phyloP scores from a whole-genome alignment of 148 eudicot genomes.

The Rhododendron molle region DNA sequence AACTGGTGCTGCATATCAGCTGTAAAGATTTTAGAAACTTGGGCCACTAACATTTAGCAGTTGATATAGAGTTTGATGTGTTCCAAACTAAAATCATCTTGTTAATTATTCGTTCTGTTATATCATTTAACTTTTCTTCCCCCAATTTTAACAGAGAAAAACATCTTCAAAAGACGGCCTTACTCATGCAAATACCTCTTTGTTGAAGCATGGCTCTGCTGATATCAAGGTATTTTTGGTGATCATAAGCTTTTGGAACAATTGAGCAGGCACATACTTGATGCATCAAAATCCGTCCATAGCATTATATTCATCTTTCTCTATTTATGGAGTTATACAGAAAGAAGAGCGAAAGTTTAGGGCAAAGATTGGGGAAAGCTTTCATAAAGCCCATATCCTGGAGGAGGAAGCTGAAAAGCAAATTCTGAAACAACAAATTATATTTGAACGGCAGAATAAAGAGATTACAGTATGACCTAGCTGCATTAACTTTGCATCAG shows the following conservation, averaged over 20 bases:
- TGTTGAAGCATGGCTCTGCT: constrained; percentile 33
- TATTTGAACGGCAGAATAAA: constrained; percentile 65
- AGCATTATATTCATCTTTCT: constrained; percentile 6
- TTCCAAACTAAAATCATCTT: not conserved
- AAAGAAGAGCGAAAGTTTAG: constrained; percentile 31
- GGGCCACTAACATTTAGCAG: constrained; percentile 1
- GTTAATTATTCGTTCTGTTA: not conserved
- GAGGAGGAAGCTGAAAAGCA: constrained; percentile 54
- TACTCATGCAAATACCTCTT: constrained; percentile 41
- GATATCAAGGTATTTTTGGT: constrained; percentile 37
- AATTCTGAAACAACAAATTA: constrained; percentile 47
- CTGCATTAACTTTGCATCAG: not conserved
- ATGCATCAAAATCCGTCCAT: not conserved
- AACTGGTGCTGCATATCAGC: not conserved
- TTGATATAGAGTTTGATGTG: constrained; percentile 2
- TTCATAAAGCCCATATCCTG: constrained; percentile 12
- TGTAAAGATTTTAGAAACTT: not conserved
- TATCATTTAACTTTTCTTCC: constrained; percentile 2
- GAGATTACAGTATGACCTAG: constrained; percentile 59
- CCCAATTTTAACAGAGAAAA: constrained; percentile 36
- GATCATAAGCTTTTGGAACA: not conserved
- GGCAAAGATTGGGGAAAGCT: constrained; percentile 35
- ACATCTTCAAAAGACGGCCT: constrained; percentile 30
- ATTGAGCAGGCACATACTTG: not conserved
- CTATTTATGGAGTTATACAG: constrained; percentile 25